phyloP scores from a whole-genome alignment of 805 yeast genomes.

The Lachancea lanzarotensis region DNA sequence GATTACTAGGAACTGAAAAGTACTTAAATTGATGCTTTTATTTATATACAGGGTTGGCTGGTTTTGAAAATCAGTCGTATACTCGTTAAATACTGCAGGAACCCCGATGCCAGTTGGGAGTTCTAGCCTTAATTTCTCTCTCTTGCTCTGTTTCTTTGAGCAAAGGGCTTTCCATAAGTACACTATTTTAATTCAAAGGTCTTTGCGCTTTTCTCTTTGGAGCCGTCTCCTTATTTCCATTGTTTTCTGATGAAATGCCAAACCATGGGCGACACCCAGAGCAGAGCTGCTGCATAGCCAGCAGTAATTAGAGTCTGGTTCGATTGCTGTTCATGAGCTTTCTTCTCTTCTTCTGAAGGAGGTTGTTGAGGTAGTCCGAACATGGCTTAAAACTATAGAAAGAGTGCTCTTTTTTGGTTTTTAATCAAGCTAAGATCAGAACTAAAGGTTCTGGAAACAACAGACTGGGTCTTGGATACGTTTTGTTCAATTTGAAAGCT shows the following conservation, averaged over 20 bases:
- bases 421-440: too few relatives aligned
- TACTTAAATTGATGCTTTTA: not conserved
- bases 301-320: constrained; percentile 54
- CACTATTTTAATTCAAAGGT: not conserved
- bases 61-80: not conserved
- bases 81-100: too few relatives aligned
- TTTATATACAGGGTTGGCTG: not conserved
- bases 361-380: constrained; percentile 45
- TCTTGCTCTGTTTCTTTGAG: too few relatives aligned
- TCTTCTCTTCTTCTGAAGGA: constrained; percentile 61
- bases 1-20: too few relatives aligned
- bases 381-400: constrained; percentile 23
- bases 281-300: constrained; percentile 54
- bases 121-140: not conserved
- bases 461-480: too few relatives aligned
- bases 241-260: constrained; percentile 32
- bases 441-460: too few relatives aligned
- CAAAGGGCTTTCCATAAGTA: not conserved
- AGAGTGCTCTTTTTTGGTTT: not conserved
- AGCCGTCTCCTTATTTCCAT: constrained; percentile 23
- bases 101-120: too few relatives aligned
- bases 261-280: constrained; percentile 40
- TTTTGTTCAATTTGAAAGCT: too few relatives aligned
- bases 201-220: not conserved
- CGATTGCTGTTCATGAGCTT: constrained; percentile 56